Base-by-base conservation (phyloP, 257 asterid genomes). In the Forsythia viridissima region DNA sequence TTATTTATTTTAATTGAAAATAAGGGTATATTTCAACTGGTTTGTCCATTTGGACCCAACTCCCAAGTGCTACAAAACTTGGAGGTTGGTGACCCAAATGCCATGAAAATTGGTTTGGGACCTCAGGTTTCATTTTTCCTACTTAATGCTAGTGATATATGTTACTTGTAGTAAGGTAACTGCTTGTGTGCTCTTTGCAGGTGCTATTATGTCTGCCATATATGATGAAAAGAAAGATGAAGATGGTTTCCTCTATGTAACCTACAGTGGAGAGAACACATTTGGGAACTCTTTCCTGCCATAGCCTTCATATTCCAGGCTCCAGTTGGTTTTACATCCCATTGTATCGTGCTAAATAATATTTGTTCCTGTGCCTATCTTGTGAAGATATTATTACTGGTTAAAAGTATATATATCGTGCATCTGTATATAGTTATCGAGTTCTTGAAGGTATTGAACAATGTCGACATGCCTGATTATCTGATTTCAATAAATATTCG, bases 191-290 rank as follows among this genome's bases (percentile, higher is more conserved):
- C 24, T 16, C 21, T 30, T 71, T 79, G 21, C 85, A 91, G 96
- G 90, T 66, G 91, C 90, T 18, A 85, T 90, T 69, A 88, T 91
- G 92, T 88, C 96, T 11, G 89, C 88, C 3, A 87, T 91, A 61
- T 91, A 90, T 11, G 97, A 90, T 2, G 97, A 90, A 77, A 86
- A 91, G 83, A 90, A 88, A 76, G 97, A 91, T 43, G 89, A 80
- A 69, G 97, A 91, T 72, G 97, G 94, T 10, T 91, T 91, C 86
- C 90, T 91, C 16, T 91, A 91, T 67, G 89, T 91, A 55, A 87
- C 94, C 57, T 91, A 89, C 81, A 90, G 97, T 9, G 97, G 97
- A 70, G 97, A 91, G 84, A 91, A 90, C 86, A 91, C 97, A 24
- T 91, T 91, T 48, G 97, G 97, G 67, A 72, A 76, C 43, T 73